Conservation (phyloP, 2,329 filamentous ascomycete species). For the Aspergillus puulaauensis region DNA sequence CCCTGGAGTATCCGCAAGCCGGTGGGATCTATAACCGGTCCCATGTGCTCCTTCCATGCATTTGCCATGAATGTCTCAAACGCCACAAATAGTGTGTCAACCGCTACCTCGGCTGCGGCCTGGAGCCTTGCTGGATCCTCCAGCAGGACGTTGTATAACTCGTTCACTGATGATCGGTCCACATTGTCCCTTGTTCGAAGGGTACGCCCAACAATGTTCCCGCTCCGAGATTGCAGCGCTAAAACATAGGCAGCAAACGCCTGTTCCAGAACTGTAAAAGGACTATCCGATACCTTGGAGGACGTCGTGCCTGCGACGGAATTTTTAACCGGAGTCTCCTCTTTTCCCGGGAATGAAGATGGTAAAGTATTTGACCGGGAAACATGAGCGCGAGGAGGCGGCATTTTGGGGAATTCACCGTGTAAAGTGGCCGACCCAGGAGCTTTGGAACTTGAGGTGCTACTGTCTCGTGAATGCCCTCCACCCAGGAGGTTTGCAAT, state of each 20-base stretch:
- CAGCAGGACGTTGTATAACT: constrained; percentile 83
- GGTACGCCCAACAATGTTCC: constrained; percentile 77
- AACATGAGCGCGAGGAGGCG: constrained; percentile 34
- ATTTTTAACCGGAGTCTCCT: constrained; percentile 31
- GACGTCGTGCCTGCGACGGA: constrained; percentile 55
- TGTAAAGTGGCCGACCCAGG: constrained; percentile 38
- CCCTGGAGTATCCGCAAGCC: constrained; percentile 71
- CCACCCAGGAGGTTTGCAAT: constrained; percentile 77
- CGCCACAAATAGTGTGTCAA: constrained; percentile 84
- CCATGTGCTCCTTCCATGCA: constrained; percentile 87
- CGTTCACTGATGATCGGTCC: constrained; percentile 80
- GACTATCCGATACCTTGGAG: constrained; percentile 59
- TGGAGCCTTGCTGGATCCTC: constrained; percentile 80
- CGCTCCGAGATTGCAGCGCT: constrained; percentile 79
- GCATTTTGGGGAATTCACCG: constrained; percentile 46
- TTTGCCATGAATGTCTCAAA: constrained; percentile 91
- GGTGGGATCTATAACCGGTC: constrained; percentile 72
- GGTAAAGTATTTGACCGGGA: constrained; percentile 46
- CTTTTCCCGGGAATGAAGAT: constrained; percentile 49
- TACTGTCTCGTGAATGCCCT: constrained; percentile 36
- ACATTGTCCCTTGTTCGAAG: constrained; percentile 68
- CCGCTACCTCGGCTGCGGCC: constrained; percentile 68
- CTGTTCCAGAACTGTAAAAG: constrained; percentile 74
- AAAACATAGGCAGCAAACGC: constrained; percentile 81
- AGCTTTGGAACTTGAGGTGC: constrained; percentile 32